Evolutionary conservation across 2,329 filamentous ascomycete species (phyloP).

Genomic region (Fusarium continuum): DNA sequence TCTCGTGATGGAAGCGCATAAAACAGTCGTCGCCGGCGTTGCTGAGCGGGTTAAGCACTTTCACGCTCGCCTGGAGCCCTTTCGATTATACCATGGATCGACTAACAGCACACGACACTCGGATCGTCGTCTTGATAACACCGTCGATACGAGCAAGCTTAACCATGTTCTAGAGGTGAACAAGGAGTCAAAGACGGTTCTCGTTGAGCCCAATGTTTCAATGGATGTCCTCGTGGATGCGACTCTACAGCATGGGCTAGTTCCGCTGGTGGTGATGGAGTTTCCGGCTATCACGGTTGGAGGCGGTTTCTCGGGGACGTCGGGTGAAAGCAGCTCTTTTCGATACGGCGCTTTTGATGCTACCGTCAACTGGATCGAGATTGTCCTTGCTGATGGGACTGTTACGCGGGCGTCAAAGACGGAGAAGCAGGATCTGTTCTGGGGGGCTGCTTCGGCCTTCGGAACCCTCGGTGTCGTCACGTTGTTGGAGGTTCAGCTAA

Average conservation of each 20-base stretch:
- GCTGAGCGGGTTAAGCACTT: constrained; percentile 57
- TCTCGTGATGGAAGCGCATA: constrained; percentile 54
- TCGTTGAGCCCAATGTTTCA: constrained; percentile 76
- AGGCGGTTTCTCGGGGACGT: constrained; percentile 71
- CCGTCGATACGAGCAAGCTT: constrained; percentile 73
- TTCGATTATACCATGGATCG: constrained; percentile 80
- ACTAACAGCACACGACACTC: constrained; percentile 78
- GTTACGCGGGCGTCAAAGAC: constrained; percentile 63
- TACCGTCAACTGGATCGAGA: constrained; percentile 69
- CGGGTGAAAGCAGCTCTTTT: constrained; percentile 75
- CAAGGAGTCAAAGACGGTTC: constrained; percentile 58
- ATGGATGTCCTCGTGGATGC: constrained; percentile 71
- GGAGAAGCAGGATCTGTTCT: constrained; percentile 68
- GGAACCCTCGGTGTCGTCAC: constrained; percentile 75
- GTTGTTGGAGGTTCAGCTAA: constrained; percentile 67
- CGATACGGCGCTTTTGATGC: constrained; percentile 72
- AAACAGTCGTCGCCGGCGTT: constrained; percentile 54
- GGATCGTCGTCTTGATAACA: constrained; percentile 58
- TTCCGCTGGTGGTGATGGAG: constrained; percentile 75
- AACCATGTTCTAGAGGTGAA: constrained; percentile 71
- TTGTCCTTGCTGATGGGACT: constrained; percentile 70
- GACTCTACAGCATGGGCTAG: constrained; percentile 63
- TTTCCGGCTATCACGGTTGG: constrained; percentile 78
- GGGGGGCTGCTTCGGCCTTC: constrained; percentile 70
- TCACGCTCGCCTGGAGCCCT: constrained; percentile 59